phyloP scores from a whole-genome alignment of 2,329 filamentous ascomycete genomes.

The Leptographium wingfieldii region DNA sequence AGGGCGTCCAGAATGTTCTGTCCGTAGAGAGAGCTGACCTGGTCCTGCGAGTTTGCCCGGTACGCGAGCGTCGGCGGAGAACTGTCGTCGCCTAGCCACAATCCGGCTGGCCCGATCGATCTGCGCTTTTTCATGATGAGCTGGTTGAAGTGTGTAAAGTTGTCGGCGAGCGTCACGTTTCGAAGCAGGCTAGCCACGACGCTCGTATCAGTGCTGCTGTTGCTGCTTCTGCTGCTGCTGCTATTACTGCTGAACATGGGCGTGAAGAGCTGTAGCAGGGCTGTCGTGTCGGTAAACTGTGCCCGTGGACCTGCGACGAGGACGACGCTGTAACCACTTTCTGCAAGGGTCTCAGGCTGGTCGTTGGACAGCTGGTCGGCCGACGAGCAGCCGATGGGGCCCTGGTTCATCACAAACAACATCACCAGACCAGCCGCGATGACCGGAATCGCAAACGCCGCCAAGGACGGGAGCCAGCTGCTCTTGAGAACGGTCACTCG shows the following conservation, averaged over 20 bases:
- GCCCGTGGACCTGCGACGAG: conserved; percentile 32
- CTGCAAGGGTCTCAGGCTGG: conserved; percentile 24
- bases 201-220: background rate
- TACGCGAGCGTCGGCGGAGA: conserved; percentile 58
- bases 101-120: conserved; percentile 63
- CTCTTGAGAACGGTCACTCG: conserved; percentile 63
- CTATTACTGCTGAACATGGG: conserved; percentile 23
- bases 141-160: conserved; percentile 53
- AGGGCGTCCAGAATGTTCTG: conserved; percentile 57
- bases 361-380: conserved; percentile 32
- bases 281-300: conserved; percentile 20
- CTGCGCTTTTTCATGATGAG: conserved; percentile 50
- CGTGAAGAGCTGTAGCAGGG: conserved; percentile 22
- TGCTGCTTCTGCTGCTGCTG: conserved; percentile 5
- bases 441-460: conserved; percentile 66
- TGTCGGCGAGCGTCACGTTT: conserved; percentile 43
- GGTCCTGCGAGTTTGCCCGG: conserved; percentile 45
- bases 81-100: conserved; percentile 56
- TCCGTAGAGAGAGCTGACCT: conserved; percentile 45
- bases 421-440: conserved; percentile 68
- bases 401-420: conserved; percentile 53
- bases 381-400: conserved; percentile 38
- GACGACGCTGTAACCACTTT: conserved; percentile 22
- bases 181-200: conserved; percentile 2
- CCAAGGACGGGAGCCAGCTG: conserved; percentile 65